Evolutionary conservation across 2,329 filamentous ascomycete species (phyloP).

Genomic region (Fusarium sp.): DNA sequence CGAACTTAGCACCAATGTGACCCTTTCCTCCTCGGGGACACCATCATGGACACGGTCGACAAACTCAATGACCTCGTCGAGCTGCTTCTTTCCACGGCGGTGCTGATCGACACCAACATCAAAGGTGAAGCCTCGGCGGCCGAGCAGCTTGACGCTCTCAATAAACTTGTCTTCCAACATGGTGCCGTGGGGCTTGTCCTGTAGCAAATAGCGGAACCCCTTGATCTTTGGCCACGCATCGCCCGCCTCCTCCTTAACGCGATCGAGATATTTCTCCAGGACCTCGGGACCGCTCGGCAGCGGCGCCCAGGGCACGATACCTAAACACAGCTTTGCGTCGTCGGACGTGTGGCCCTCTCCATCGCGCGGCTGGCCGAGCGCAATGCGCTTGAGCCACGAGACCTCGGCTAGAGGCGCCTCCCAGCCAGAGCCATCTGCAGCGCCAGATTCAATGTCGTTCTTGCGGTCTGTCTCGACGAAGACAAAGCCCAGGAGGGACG

Average conservation of each 20-base stretch:
- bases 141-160: constrained; percentile 71
- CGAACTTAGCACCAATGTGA: constrained; percentile 76
- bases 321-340: constrained; percentile 66
- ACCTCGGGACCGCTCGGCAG: constrained; percentile 69
- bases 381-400: constrained; percentile 71
- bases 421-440: constrained; percentile 66
- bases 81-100: constrained; percentile 76
- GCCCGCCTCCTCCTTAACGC: constrained; percentile 69
- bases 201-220: constrained; percentile 84
- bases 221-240: constrained; percentile 72
- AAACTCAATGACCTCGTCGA: constrained; percentile 76
- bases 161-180: constrained; percentile 72
- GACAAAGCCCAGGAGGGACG: constrained; percentile 73
- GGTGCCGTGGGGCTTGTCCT: constrained; percentile 74
- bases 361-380: constrained; percentile 63
- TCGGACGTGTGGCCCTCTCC: constrained; percentile 64
- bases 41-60: constrained; percentile 72
- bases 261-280: constrained; percentile 71
- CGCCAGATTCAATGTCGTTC: constrained; percentile 62
- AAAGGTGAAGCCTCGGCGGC: constrained; percentile 72
- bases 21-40: constrained; percentile 66
- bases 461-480: constrained; percentile 85
- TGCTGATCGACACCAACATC: constrained; percentile 87
- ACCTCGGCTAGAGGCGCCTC: constrained; percentile 76
- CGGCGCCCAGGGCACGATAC: constrained; percentile 87